phyloP scores from a whole-genome alignment of 1,284 basidiomycete genomes.

The Vanrija sp. region DNA sequence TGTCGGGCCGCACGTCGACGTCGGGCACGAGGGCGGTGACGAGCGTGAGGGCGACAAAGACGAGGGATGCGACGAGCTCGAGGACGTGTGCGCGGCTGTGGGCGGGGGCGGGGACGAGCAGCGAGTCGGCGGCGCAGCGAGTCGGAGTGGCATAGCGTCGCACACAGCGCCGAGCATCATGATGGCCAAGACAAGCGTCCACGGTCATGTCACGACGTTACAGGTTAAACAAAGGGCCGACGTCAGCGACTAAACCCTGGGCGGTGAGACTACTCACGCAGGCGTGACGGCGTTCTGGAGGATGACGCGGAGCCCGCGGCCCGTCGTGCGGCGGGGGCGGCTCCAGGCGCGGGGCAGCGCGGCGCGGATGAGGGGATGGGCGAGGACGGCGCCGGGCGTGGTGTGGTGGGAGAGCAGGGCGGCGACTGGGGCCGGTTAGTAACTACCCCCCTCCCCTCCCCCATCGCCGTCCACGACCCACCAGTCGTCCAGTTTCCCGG shows the following conservation, averaged over 20 bases:
- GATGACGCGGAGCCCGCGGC: constrained; percentile 5
- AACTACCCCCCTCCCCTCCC: background rate
- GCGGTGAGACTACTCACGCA: constrained; percentile 7
- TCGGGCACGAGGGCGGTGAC: constrained; percentile 17
- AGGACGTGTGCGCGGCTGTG: constrained; percentile 16
- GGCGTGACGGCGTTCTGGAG: constrained; percentile 13
- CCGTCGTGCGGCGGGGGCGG: constrained; percentile 6
- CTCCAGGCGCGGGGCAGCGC: constrained; percentile 16
- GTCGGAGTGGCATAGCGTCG: too few relatives aligned
- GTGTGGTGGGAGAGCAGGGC: constrained; percentile 18
- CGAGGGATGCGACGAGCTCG: constrained; percentile 12
- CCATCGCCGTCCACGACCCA: background rate
- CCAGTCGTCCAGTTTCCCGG: background rate
- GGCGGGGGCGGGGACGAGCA: background rate
- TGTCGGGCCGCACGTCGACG: constrained; percentile 10
- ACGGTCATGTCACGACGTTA: background rate
- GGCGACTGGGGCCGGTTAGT: constrained; percentile 8
- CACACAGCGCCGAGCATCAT: too few relatives aligned
- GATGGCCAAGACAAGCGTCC: background rate
- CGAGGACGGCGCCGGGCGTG: constrained; percentile 16
- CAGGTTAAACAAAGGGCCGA: too few relatives aligned
- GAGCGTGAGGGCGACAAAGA: constrained; percentile 17
- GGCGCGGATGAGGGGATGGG: constrained; percentile 17
- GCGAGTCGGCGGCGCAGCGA: too few relatives aligned
- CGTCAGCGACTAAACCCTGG: background rate